A percentile compares a stretch with the other conserved stretches of the same genome.
phyloP scores from a whole-genome alignment of 371 early-diverging fungal species.

The Smittium mucronatum region DNA sequence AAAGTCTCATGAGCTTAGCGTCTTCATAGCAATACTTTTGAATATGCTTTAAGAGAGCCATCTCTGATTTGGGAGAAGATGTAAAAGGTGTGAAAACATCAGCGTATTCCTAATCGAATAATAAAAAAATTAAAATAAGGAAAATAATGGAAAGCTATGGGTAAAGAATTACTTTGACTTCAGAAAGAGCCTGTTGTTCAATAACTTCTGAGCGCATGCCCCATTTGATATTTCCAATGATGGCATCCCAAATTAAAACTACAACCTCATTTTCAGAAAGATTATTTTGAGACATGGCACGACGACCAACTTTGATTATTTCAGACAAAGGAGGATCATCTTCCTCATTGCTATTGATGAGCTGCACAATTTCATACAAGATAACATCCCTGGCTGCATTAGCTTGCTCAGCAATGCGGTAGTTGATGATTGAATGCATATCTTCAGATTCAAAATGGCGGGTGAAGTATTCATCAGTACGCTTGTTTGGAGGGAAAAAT shows the following conservation, averaged over 20 bases:
- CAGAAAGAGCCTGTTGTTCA: slow-evolving; percentile 55
- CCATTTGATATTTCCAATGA: slow-evolving; percentile 62
- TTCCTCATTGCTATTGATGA: slow-evolving; percentile 29
- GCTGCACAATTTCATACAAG: slow-evolving; percentile 37
- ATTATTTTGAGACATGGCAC: slow-evolving; percentile 47
- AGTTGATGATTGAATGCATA: slow-evolving; percentile 69
- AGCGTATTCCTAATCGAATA: slow-evolving; percentile 45
- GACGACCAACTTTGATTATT: slow-evolving; percentile 50
- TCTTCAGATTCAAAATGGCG: slow-evolving; percentile 86
- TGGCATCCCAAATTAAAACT: slow-evolving; percentile 65
- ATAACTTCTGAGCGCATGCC: slow-evolving; percentile 67
- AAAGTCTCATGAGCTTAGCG: slow-evolving; percentile 73
- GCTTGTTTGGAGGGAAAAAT: slow-evolving; percentile 85
- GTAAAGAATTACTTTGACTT: slow-evolving; percentile 22
- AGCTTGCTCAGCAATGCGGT: slow-evolving; percentile 57
- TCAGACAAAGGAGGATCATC: slow-evolving; percentile 40
- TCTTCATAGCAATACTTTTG: slow-evolving; percentile 77
- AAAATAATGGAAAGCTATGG: not conserved
- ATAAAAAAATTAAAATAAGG: not conserved
- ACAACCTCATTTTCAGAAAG: slow-evolving; percentile 64
- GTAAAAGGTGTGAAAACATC: slow-evolving; percentile 58
- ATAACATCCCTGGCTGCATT: slow-evolving; percentile 53
- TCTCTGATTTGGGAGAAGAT: slow-evolving; percentile 50
- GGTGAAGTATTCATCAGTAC: slow-evolving; percentile 70
- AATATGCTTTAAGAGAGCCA: slow-evolving; percentile 64